Base-by-base conservation (phyloP, 495 filamentous ascomycete genomes). In the Penicillium psychrofluorescens region DNA sequence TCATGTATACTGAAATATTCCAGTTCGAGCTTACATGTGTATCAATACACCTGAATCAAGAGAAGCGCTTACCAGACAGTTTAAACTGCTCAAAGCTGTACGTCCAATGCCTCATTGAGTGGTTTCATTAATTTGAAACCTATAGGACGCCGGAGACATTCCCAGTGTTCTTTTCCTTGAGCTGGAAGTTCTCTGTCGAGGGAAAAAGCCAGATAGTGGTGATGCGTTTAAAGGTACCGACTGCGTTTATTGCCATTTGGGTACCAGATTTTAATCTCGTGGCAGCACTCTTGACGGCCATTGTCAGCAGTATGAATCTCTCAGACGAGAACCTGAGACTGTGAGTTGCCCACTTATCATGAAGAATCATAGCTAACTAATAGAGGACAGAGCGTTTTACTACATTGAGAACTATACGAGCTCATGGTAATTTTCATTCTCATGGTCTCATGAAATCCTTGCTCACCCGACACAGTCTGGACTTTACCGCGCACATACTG, bases 111-210 rank as follows among this genome's bases (percentile, higher is more conserved):
- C 37, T 54, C 13, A 45, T 49, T 66, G 37, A 1, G 44, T 40
- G 4, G 32, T 4, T 35, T 16, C 37, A 14, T 42, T 11, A 46
- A 16, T 32, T 46, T 36, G n/a, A 33, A 32, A 14, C 7, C 6
- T 29, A 6, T 38, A 74, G 68, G 76, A 85, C 46, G 66, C 81
- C 33, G 78, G 79, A 8, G 71, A 81, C 39, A 75, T 75, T 38
- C 65, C 85, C 15, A 62, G 81, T 7, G 79, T 89, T n/a, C 64
- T 76, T 2, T 58, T 90, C n/a, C 56, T 94, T 40, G 79, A 74
- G 49, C 71, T 94, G 11, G 84, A 94, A 41, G 46, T 86, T 14
- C 64, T 87, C 1, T 70, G 57, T 7, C 52, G 46, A 16, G 56
- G 62, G 36, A 40, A 46, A 13, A 44, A 45, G 38, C 30, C 65